These are phyloP conservation scores for Solanum piurae DNA, from an alignment of 257 asterid genomes.

Conservation along the genomic window DNA sequence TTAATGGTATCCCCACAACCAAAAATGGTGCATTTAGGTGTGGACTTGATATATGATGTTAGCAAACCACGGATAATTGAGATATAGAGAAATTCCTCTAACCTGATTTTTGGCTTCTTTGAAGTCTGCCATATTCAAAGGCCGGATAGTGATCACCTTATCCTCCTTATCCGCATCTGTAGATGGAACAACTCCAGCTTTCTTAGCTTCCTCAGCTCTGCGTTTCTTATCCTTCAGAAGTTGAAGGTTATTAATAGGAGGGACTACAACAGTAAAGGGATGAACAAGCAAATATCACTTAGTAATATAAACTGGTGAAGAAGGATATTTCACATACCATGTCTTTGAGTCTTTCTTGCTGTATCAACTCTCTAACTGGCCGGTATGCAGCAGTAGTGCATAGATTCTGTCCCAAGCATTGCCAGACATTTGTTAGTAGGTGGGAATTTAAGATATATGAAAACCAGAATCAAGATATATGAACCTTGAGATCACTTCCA, in stretches of 20 bases:
- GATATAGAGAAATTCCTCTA: background rate
- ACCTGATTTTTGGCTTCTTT: conserved; percentile 81
- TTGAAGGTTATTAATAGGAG: background rate
- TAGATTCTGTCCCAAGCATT: conserved; percentile 42
- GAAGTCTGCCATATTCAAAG: conserved; percentile 67
- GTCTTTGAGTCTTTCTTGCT: conserved; percentile 51
- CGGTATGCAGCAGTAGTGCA: conserved; percentile 88
- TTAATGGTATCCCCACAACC: background rate
- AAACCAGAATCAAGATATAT: background rate
- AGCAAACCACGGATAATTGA: background rate
- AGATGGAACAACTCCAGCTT: conserved; percentile 4
- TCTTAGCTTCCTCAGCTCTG: conserved; percentile 21
- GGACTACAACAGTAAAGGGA: background rate
- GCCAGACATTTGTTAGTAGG: background rate
- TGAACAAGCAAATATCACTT: background rate
- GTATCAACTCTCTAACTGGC: conserved; percentile 76
- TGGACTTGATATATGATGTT: background rate
- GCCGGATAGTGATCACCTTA: conserved; percentile 56
- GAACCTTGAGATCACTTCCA: conserved; percentile 93
- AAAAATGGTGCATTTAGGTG: background rate
- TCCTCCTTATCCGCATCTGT: conserved; percentile 25
- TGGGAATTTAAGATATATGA: background rate
- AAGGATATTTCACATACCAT: conserved; percentile 16
- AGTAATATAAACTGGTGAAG: background rate
- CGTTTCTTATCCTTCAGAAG: conserved; percentile 27